Percentiles rank a stretch among this genome's conserved stretches.
phyloP scores from a whole-genome alignment of 192 early-diverging fungal genomes.

The Dimargaris verticillata region DNA sequence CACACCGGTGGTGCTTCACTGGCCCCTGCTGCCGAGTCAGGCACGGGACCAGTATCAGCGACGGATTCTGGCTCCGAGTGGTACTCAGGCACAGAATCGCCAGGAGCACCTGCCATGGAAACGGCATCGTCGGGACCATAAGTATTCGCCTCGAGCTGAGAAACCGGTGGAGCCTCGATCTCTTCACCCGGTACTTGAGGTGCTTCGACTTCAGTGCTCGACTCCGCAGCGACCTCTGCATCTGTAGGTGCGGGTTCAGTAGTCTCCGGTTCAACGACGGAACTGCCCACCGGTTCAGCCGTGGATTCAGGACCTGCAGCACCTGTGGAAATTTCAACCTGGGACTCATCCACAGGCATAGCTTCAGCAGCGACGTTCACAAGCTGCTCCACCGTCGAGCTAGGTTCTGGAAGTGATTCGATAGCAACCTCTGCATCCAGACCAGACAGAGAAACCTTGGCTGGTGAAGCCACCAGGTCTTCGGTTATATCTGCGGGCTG shows the following conservation, averaged over 20 bases:
- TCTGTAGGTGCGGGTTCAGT: no score
- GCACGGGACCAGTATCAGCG: background rate
- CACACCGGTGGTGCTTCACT: background rate
- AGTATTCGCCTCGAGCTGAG: no score
- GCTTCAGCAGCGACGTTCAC: background rate
- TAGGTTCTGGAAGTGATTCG: background rate
- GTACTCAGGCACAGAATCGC: no score
- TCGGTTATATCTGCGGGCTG: constrained; percentile 14
- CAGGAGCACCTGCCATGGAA: no score
- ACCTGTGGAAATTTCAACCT: background rate
- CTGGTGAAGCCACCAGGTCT: background rate
- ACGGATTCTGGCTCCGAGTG: background rate
- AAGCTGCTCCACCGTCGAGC: no score
- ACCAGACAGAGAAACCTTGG: background rate
- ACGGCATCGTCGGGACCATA: no score
- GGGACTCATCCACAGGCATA: background rate
- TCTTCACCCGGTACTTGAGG: no score
- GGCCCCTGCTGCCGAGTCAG: background rate
- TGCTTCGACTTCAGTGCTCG: no score
- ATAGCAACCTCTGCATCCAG: background rate
- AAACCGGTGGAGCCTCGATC: no score
- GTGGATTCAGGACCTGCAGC: background rate
- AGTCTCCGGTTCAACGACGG: background rate
- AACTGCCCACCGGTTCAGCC: background rate
- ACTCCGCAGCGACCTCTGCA: no score